Conservation (phyloP, 495 filamentous ascomycete genomes). For the Penicillium diatomitis region DNA sequence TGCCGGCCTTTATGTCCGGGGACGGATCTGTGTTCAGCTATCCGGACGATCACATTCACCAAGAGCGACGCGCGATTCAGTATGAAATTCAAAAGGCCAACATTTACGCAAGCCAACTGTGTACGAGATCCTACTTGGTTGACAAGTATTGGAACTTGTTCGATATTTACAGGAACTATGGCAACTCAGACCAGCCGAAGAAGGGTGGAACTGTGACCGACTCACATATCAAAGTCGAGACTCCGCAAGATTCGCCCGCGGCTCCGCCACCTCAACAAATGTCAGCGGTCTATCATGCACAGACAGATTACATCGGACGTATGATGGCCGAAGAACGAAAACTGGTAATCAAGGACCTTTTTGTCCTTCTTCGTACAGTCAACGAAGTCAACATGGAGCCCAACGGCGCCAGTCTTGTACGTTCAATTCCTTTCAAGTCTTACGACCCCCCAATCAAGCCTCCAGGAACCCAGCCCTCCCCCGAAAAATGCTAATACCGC, state of each 20-base stretch:
- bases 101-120: conserved; percentile 66
- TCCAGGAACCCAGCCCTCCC: no score
- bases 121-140: conserved; percentile 69
- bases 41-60: conserved; percentile 17
- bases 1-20: conserved; percentile 5
- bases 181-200: conserved; percentile 6
- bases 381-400: conserved; percentile 76
- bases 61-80: conserved; percentile 45
- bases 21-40: conserved; percentile 17
- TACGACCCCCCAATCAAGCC: no score
- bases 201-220: no score
- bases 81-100: conserved; percentile 81
- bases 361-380: conserved; percentile 59
- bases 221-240: conserved; percentile 13
- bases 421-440: conserved; percentile 8
- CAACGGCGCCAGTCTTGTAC: conserved; percentile 61
- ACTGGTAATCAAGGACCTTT: conserved; percentile 63
- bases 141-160: conserved; percentile 68
- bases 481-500: background rate
- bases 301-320: conserved; percentile 39
- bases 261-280: background rate
- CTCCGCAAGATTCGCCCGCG: background rate
- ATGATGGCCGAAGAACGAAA: conserved; percentile 62
- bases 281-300: conserved; percentile 16
- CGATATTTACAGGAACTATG: conserved; percentile 39